phyloP scores from a whole-genome alignment of 225 moss, liverwort and hornwort species.

The Sphagnum tenellum region DNA sequence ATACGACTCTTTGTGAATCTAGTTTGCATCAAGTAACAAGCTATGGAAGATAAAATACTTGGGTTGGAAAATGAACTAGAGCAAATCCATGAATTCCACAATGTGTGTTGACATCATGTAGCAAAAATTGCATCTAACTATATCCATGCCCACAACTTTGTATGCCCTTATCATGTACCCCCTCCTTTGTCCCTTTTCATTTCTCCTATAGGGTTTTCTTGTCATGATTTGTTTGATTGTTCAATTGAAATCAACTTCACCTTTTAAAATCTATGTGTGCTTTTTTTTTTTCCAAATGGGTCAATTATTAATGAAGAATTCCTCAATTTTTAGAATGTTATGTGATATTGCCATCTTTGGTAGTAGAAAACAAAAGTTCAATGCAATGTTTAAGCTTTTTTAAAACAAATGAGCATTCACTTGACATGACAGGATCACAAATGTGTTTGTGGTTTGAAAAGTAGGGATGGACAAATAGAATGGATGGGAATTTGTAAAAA shows the following conservation, averaged over 20 bases:
- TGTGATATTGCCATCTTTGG: too few relatives aligned
- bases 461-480: conserved; percentile 92
- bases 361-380: too few relatives aligned
- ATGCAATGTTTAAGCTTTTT: too few relatives aligned
- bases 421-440: too few relatives aligned
- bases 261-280: too few relatives aligned
- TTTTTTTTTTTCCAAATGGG: too few relatives aligned
- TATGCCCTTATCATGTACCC: conserved; percentile 89
- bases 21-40: conserved; percentile 44
- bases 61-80: conserved; percentile 74
- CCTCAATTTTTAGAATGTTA: too few relatives aligned
- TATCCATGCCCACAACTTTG: conserved; percentile 62
- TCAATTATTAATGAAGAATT: too few relatives aligned
- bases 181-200: not conserved
- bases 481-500: conserved; percentile 82
- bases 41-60: conserved; percentile 68
- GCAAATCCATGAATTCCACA: conserved; percentile 71
- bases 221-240: not conserved
- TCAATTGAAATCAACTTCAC: too few relatives aligned
- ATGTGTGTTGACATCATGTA: conserved; percentile 93
- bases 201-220: not conserved
- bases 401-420: too few relatives aligned
- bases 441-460: too few relatives aligned
- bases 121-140: conserved; percentile 79
- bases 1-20: too few relatives aligned